A percentile compares a stretch with the other conserved stretches of the same genome.
Evolutionary conservation across 2,329 filamentous ascomycete species (phyloP).

Genomic region (Aplosporella prunicola): DNA sequence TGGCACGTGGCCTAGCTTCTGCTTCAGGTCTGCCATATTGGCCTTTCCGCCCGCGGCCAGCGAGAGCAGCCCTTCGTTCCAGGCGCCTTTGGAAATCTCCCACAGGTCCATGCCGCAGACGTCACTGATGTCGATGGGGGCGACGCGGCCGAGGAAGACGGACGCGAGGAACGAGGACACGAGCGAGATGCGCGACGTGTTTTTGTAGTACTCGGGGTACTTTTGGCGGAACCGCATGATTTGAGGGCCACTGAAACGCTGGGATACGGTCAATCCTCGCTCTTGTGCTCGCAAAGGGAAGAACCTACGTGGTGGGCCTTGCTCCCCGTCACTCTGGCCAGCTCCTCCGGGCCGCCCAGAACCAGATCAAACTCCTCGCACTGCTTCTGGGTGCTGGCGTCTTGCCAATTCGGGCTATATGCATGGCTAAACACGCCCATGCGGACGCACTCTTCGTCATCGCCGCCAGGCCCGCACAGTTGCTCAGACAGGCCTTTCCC

Average conservation of each 20-base stretch:
- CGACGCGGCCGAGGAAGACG: slow-evolving; percentile 72
- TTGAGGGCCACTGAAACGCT: slow-evolving; percentile 96
- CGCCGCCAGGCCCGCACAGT: slow-evolving; percentile 38
- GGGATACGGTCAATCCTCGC: slow-evolving; percentile 13
- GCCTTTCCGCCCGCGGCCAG: slow-evolving; percentile 62
- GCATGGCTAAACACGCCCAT: slow-evolving; percentile 66
- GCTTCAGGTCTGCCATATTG: slow-evolving; percentile 55
- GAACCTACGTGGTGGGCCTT: slow-evolving; percentile 78
- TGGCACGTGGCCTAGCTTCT: slow-evolving; percentile 71
- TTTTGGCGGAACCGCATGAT: slow-evolving; percentile 80
- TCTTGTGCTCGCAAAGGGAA: background rate
- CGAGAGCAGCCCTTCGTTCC: slow-evolving; percentile 65
- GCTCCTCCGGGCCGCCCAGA: slow-evolving; percentile 54
- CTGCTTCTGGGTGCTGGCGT: slow-evolving; percentile 85
- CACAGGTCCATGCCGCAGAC: slow-evolving; percentile 96
- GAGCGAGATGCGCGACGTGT: slow-evolving; percentile 77
- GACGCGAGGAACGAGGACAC: slow-evolving; percentile 94
- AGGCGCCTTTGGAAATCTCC: slow-evolving; percentile 68
- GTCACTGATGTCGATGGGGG: slow-evolving; percentile 87
- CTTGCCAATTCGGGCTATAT: slow-evolving; percentile 95
- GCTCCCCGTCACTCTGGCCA: slow-evolving; percentile 79
- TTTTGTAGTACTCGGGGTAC: slow-evolving; percentile 69
- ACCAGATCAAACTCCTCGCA: slow-evolving; percentile 77
- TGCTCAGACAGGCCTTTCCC: slow-evolving; percentile 60
- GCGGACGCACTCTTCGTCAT: slow-evolving; percentile 22